Base-by-base conservation (phyloP, 163 green algal species). In the Prototheca stagnorum region DNA sequence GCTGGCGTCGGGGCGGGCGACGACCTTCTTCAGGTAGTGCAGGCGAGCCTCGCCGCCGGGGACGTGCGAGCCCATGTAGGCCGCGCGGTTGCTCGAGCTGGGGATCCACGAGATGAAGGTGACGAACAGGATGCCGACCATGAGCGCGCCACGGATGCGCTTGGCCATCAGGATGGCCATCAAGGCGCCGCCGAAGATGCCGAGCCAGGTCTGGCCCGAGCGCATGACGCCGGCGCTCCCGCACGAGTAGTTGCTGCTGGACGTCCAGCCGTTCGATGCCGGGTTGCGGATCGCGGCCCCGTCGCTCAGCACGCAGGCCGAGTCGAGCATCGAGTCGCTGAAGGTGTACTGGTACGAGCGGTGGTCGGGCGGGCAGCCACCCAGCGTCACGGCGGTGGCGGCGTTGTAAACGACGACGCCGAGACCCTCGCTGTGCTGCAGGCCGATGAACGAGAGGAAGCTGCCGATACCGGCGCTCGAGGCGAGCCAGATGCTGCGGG, bases 371-470 rank as follows among this genome's bases (percentile, higher is more conserved):
- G 51, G 24, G 44, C 57, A 66, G 49, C 57, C 57, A 43, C 60
- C 76, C 34, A 85, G 63, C 1, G 65, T 77, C 26, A 82, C 73
- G 20, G 81, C 53, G 2, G 73, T 85, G n/a, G 73, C 65, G 16
- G 41, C 28, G 40, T 81, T 64, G 43, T 62, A 68, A 21, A 66
- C 64, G n/a, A 81, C 57, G 4, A 82, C 44, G 22, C 64, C 71
- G 6, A 82, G n/a, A 24, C 68, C 68, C 42, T 67, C 28, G 9
- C 49, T 5, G 11, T 45, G 20, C 56, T 75, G 66, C 49, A 89
- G 56, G 12, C 77, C 77, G 9, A 89, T 81, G 64, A 81, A 79
- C 19, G 71, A 64, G 23, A 86, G 66, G 63, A 86, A 86, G 12
- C 74, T 49, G 37, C 75, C 73, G 50, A 84, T 85, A 47, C 79